These are phyloP conservation scores for Tylopilus subfusipes DNA, from an alignment of 768 basidiomycete species.

Conservation along the genomic window DNA sequence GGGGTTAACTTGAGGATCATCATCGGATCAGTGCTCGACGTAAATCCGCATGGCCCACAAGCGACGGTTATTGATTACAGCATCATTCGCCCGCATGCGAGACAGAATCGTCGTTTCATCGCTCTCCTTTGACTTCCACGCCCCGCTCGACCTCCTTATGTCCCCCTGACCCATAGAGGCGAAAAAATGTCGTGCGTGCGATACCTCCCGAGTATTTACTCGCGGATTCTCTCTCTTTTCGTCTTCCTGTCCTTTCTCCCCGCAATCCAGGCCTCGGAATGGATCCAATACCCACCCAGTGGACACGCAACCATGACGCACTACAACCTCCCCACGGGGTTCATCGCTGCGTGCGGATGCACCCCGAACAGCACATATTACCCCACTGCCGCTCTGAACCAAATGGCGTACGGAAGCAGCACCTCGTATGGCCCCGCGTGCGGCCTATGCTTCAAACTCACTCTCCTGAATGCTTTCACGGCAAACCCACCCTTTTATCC, in stretches of 20 bases:
- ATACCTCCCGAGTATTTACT: conserved; percentile 3
- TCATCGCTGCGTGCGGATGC: conserved; percentile 75
- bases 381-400: conserved; percentile 76
- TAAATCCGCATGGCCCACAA: background rate
- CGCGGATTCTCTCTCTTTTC: conserved; percentile 21
- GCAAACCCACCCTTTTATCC: conserved; percentile 71
- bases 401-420: conserved; percentile 77
- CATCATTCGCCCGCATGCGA: conserved; percentile 1
- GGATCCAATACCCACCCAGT: conserved; percentile 61
- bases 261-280: conserved; percentile 33
- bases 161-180: background rate
- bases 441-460: conserved; percentile 77
- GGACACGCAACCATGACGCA: conserved; percentile 80
- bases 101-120: background rate
- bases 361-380: conserved; percentile 59
- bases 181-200: conserved; percentile 17
- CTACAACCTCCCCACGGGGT: conserved; percentile 47
- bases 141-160: conserved; percentile 10
- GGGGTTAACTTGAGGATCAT: too few relatives aligned
- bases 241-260: conserved; percentile 26
- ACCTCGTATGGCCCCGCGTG: conserved; percentile 70
- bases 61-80: background rate
- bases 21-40: background rate
- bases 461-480: conserved; percentile 64
- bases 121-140: background rate